Percentiles rank a stretch among this genome's conserved stretches.
Evolutionary conservation across 495 filamentous ascomycete species (phyloP).

Genomic region (Pyrenula aspistea): DNA sequence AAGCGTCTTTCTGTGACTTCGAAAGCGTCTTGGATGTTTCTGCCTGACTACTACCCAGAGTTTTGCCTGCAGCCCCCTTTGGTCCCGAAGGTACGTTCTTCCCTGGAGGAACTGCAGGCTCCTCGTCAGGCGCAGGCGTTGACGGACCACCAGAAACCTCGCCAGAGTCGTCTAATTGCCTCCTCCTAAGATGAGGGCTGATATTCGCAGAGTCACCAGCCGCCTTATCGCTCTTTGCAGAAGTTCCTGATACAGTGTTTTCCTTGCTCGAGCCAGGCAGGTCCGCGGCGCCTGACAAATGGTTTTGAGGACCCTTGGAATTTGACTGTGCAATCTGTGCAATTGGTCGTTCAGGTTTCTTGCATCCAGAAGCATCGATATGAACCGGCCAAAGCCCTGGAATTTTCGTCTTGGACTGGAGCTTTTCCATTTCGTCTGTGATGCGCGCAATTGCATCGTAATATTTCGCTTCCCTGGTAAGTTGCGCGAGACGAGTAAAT

Average conservation of each 20-base stretch:
- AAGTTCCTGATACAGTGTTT: background rate
- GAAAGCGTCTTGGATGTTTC: background rate
- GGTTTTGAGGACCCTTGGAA: background rate
- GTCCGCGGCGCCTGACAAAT: background rate
- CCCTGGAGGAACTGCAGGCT: constrained; percentile 4
- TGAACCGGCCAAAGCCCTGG: constrained; percentile 75
- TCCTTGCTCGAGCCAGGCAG: background rate
- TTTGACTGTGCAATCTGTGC: background rate
- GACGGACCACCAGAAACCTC: background rate
- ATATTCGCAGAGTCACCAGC: background rate
- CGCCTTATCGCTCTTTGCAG: background rate
- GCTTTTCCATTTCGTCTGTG: constrained; percentile 71
- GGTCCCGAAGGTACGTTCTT: background rate
- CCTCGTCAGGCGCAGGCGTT: background rate
- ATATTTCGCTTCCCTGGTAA: constrained; percentile 78
- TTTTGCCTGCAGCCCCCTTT: background rate
- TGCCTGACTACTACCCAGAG: background rate
- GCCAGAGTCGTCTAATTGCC: constrained; percentile 1
- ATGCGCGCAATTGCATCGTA: constrained; percentile 93
- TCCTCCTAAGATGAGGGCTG: background rate
- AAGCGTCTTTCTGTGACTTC: background rate
- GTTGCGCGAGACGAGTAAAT: constrained; percentile 85
- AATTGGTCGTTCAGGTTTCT: constrained; percentile 13
- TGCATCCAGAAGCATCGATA: constrained; percentile 68
- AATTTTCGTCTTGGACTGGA: constrained; percentile 61